Conservation (phyloP, 2,329 filamentous ascomycete genomes). For the Hymenoscyphus infarciens region DNA sequence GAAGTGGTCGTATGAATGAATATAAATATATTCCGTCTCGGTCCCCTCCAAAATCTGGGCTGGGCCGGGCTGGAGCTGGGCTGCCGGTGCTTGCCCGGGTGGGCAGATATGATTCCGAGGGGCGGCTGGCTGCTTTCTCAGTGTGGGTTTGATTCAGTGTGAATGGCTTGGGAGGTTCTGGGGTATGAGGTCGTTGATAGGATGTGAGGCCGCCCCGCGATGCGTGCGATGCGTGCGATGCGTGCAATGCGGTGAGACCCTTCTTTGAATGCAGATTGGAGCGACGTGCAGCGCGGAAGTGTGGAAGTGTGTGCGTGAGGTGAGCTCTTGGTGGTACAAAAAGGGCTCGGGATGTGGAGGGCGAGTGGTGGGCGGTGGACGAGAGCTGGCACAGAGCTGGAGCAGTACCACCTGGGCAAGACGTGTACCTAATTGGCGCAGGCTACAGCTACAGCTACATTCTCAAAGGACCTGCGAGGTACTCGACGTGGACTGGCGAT, state of each 20-base stretch:
- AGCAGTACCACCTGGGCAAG: no score
- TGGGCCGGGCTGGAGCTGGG: no score
- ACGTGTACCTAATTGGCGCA: no score
- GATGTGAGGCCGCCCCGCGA: not conserved
- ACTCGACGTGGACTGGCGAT: no score
- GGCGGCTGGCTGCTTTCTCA: conserved; percentile 1
- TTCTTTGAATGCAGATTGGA: not conserved
- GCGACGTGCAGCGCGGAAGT: not conserved
- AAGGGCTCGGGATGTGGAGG: not conserved
- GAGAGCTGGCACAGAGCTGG: not conserved
- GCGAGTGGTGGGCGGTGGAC: not conserved
- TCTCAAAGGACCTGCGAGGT: no score
- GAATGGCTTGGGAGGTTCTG: not conserved
- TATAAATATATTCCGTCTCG: not conserved
- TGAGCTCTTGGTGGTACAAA: not conserved
- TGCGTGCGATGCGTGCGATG: not conserved
- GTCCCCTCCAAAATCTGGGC: not conserved
- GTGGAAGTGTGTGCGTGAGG: not conserved
- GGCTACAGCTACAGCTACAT: no score
- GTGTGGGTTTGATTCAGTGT: not conserved
- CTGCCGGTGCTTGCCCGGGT: not conserved
- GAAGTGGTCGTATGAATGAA: not conserved
- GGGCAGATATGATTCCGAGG: not conserved
- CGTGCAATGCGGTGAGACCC: conserved; percentile 4
- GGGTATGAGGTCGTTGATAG: conserved; percentile 4